These are phyloP conservation scores for Ascoidea rubescens DNA, from an alignment of 805 yeast genomes.

Conservation along the genomic window DNA sequence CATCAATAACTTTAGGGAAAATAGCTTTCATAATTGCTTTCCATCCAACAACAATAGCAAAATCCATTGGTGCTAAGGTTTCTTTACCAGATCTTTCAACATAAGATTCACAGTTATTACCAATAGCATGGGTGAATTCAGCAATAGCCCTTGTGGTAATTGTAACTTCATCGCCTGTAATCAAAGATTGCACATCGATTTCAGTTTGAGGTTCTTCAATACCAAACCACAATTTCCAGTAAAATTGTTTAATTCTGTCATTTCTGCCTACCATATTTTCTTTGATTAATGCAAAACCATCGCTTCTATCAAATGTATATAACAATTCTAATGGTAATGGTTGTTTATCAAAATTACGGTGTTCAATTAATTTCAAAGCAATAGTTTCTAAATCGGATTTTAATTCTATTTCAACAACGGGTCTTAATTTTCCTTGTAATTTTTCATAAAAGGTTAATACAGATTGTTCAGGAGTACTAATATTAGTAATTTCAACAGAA, in stretches of 20 bases:
- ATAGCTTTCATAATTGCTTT: conserved; percentile 95
- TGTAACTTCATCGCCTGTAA: conserved; percentile 45
- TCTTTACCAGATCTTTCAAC: conserved; percentile 77
- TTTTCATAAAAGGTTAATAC: conserved; percentile 53
- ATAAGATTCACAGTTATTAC: conserved; percentile 93
- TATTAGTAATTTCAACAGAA: conserved; percentile 46
- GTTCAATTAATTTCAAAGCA: conserved; percentile 67
- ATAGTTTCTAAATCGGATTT: conserved; percentile 33
- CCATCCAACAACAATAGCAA: conserved; percentile 98
- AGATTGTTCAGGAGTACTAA: conserved; percentile 38
- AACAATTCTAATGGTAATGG: conserved; percentile 67
- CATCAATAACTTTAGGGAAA: conserved; percentile 93
- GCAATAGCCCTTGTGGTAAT: conserved; percentile 69
- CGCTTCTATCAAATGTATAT: conserved; percentile 66
- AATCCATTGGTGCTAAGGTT: conserved; percentile 96
- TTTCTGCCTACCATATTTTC: conserved; percentile 89
- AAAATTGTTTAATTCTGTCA: conserved; percentile 84
- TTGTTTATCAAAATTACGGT: conserved; percentile 66
- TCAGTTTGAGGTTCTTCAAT: conserved; percentile 20
- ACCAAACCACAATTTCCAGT: conserved; percentile 97
- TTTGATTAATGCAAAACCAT: conserved; percentile 91
- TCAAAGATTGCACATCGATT: conserved; percentile 56
- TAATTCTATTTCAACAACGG: conserved; percentile 51
- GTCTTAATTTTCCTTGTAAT: conserved; percentile 54
- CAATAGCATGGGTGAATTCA: conserved; percentile 93